Base-by-base conservation (phyloP, 805 yeast species). In the Lipomyces starkeyi region DNA sequence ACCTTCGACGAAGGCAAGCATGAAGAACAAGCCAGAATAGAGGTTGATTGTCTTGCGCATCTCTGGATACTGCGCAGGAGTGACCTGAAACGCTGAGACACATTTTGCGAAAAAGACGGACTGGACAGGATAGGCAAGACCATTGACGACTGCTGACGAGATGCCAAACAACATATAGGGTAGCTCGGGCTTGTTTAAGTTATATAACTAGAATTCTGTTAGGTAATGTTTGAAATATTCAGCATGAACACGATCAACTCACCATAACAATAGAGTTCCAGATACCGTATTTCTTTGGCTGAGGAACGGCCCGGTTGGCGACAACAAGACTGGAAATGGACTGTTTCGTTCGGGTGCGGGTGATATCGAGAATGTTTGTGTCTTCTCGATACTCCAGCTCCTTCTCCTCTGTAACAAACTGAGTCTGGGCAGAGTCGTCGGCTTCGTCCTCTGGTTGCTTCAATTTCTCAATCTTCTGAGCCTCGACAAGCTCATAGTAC, bases 31-130 rank as follows among this genome's bases (percentile, higher is more conserved):
- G 25, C 72, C 68, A 14, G 81, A 81, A 60, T 79, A 82, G 60
- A 77, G 77, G 62, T 81, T 80, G 11, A 80, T 70, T n/a, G 77
- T 73, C 0, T 43, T 72, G 73, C 81, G 75, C 81, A 80, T 78
- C 20, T 75, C 63, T 14, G 59, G 65, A 37, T 76, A 76, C 22
- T 61, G 56, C 1, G 76, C 68, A 61, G 82, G 71, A 3, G 78
- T 75, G 56, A 75, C 78, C 73, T 32, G 61, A 37, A 69, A 62
- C 7, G 68, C 72, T n/a, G 29, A 35, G 22, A 69, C 68, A 35
- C 64, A 67, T 27, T 62, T 63, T 8, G 64, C 72, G 58, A 70
- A 69, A 40, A 69, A 68, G 5, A 70, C 71, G 6, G 67, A 58
- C 52, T 58, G 65, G 13, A 58, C 61, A 0, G 69, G 69, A 40